These are phyloP conservation scores for Thoreauomyces humboldtii DNA, from an alignment of 192 early-diverging fungal species.

Conservation along the genomic window DNA sequence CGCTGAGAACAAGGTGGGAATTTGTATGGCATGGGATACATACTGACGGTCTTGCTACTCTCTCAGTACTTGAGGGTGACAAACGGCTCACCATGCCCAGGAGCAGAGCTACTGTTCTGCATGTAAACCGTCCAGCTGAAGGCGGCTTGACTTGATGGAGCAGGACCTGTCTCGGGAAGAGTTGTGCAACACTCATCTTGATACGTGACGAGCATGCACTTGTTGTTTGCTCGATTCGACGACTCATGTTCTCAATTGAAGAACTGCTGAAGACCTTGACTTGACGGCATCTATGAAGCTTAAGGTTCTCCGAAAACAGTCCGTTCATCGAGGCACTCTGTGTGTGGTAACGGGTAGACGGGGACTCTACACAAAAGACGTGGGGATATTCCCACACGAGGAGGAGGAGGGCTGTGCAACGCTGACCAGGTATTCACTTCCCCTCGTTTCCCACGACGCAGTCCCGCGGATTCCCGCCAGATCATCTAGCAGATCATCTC, in stretches of 20 bases:
- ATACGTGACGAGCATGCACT: slow-evolving; percentile 77
- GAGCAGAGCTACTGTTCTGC: slow-evolving; percentile 59
- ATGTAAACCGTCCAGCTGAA: slow-evolving; percentile 55
- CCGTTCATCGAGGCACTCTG: slow-evolving; percentile 80
- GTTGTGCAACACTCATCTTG: slow-evolving; percentile 22
- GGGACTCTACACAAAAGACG: too few species aligned
- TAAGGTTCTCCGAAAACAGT: slow-evolving; percentile 53
- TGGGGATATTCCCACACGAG: too few species aligned
- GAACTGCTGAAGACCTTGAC: slow-evolving; percentile 72
- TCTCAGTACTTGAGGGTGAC: slow-evolving; percentile 71
- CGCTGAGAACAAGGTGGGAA: slow-evolving; percentile 71
- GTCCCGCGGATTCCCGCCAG: too few species aligned
- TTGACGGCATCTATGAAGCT: slow-evolving; percentile 72
- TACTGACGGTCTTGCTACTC: slow-evolving; percentile 62
- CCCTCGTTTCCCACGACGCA: too few species aligned
- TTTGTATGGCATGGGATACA: slow-evolving; percentile 78
- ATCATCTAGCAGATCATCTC: too few species aligned
- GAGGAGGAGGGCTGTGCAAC: too few species aligned
- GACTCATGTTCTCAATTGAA: slow-evolving; percentile 48
- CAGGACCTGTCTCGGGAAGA: slow-evolving; percentile 31
- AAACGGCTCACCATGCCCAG: slow-evolving; percentile 66
- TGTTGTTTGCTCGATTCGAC: slow-evolving; percentile 55
- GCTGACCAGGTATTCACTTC: too few species aligned
- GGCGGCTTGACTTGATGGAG: slow-evolving; percentile 62
- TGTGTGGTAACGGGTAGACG: too few species aligned